Evolutionary conservation across 2,329 filamentous ascomycete genomes (phyloP).

Genomic region (Kalmusia sp.): DNA sequence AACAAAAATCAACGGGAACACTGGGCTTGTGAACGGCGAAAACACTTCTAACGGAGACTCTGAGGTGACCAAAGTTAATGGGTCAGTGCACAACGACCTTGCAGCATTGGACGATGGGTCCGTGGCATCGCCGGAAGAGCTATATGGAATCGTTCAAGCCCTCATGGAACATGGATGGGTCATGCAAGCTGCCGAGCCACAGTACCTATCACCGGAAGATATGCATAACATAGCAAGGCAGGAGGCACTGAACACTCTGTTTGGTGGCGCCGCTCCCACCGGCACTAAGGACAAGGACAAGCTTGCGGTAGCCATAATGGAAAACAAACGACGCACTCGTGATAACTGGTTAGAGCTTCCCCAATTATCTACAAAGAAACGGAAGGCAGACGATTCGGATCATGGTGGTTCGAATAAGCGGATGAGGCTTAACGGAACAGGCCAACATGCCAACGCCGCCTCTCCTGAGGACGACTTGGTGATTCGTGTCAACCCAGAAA

Average conservation of each 20-base stretch:
- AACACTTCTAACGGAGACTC: neutral
- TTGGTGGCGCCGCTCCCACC: constrained; percentile 59
- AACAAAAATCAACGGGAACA: constrained; percentile 24
- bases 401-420: constrained; percentile 38
- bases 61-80: neutral
- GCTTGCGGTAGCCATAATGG: constrained; percentile 63
- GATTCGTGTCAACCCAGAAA: constrained; percentile 83
- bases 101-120: constrained; percentile 26
- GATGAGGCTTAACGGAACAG: constrained; percentile 34
- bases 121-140: constrained; percentile 38
- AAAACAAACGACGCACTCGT: constrained; percentile 61
- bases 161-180: constrained; percentile 72
- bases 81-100: neutral
- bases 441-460: neutral
- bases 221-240: constrained; percentile 65
- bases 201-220: constrained; percentile 65
- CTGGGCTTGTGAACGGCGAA: neutral
- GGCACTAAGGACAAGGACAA: constrained; percentile 72
- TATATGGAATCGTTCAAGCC: constrained; percentile 53
- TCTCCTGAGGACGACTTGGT: constrained; percentile 69
- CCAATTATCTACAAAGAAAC: constrained; percentile 27
- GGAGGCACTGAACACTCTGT: constrained; percentile 63
- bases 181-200: constrained; percentile 62
- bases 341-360: constrained; percentile 46
- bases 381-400: constrained; percentile 21